These are phyloP conservation scores for Ocimum tenuiflorum DNA, from an alignment of 257 asterid genomes.

Conservation along the genomic window DNA sequence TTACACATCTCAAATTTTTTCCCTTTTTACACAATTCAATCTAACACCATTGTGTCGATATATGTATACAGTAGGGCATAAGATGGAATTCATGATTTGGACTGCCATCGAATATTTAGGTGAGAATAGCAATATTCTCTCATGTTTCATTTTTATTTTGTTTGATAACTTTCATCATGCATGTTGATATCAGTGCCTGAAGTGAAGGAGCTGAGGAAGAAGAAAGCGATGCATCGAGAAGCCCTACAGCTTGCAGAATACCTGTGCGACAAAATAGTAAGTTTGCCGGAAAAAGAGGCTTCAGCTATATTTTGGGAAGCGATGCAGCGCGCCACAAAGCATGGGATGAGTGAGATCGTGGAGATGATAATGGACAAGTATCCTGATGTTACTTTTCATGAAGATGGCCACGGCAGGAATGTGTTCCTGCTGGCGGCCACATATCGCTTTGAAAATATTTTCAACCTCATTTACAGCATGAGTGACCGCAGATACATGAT, in stretches of 20 bases:
- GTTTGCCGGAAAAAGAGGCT: background rate
- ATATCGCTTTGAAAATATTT: constrained; percentile 16
- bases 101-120: background rate
- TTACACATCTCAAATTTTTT: background rate
- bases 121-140: background rate
- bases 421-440: background rate
- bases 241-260: background rate
- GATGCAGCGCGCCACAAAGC: background rate
- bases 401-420: background rate
- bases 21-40: background rate
- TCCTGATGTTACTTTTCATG: background rate
- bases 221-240: background rate
- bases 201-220: background rate
- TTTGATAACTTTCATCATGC: no score
- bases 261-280: background rate
- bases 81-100: background rate
- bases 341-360: constrained; percentile 11
- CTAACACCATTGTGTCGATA: background rate
- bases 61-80: background rate
- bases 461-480: background rate
- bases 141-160: no score
- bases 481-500: background rate
- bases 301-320: background rate
- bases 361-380: background rate
- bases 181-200: background rate